These are phyloP conservation scores for Selaginella tamariscina DNA, from an alignment of 75 land plant genomes.

Conservation along the genomic window DNA sequence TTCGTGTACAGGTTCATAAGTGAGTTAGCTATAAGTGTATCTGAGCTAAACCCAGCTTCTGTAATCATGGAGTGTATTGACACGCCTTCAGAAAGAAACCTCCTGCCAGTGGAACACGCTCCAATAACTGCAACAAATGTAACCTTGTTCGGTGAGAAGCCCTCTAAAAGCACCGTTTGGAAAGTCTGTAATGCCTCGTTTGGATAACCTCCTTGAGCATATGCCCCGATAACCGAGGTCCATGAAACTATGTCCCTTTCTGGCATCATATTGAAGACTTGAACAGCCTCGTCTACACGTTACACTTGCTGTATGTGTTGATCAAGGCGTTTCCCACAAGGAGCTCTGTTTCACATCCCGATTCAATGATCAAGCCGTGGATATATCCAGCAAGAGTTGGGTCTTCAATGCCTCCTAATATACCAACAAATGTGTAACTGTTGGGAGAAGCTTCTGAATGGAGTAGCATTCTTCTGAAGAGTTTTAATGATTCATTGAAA, in stretches of 20 bases:
- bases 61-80: background rate
- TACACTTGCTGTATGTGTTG: background rate
- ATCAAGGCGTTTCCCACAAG: background rate
- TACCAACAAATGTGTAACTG: background rate
- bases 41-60: background rate
- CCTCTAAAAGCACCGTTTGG: background rate
- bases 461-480: slow-evolving; percentile 6
- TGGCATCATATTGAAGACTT: background rate
- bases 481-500: background rate
- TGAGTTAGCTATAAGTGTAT: background rate
- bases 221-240: background rate
- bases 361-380: background rate
- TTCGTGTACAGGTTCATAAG: background rate
- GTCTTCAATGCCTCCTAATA: background rate
- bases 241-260: background rate
- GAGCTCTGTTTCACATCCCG: background rate
- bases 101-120: background rate
- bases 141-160: background rate
- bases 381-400: background rate
- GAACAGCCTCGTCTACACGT: background rate
- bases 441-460: background rate
- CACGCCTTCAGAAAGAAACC: too few relatives aligned
- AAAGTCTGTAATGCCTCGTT: background rate
- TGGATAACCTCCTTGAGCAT: background rate
- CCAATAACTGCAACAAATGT: background rate